Percentiles rank a stretch among this genome's conserved stretches.
phyloP scores from a whole-genome alignment of 2,329 filamentous ascomycete genomes.

The Colletotrichum costaricense region DNA sequence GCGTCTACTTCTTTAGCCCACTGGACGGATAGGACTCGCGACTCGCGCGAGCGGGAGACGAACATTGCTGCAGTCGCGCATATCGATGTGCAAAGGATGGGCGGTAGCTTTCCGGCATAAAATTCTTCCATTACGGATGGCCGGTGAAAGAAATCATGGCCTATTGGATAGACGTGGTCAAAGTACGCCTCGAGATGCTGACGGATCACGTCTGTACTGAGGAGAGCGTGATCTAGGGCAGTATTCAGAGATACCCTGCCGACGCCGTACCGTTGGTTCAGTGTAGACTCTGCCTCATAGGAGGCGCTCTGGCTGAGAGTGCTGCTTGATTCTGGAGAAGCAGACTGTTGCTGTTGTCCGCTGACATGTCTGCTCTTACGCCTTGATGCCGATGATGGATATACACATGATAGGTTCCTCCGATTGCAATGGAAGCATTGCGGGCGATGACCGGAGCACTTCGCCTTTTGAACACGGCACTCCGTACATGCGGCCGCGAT shows the following conservation, averaged over 20 bases:
- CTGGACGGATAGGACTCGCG: neutral
- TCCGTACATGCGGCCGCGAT: slow-evolving; percentile 43
- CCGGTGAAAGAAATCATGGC: slow-evolving; percentile 23
- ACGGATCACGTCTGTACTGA: slow-evolving; percentile 22
- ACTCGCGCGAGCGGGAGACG: neutral
- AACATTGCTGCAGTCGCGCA: neutral
- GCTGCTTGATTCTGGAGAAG: slow-evolving; percentile 8
- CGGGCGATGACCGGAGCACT: slow-evolving; percentile 45
- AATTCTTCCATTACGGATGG: slow-evolving; percentile 24
- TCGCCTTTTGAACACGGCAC: slow-evolving; percentile 49
- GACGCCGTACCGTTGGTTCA: neutral
- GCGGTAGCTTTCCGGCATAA: neutral
- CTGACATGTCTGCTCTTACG: neutral
- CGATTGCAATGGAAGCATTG: slow-evolving; percentile 25
- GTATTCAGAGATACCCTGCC: neutral
- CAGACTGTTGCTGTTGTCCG: neutral
- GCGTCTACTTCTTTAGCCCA: slow-evolving; percentile 2
- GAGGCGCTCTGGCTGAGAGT: slow-evolving; percentile 1
- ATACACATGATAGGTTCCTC: slow-evolving; percentile 12
- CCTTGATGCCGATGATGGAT: neutral
- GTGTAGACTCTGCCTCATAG: slow-evolving; percentile 1
- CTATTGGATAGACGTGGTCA: slow-evolving; percentile 24
- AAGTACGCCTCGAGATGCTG: slow-evolving; percentile 26
- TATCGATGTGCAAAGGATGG: neutral
- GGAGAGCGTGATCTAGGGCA: neutral